These are phyloP conservation scores for Lipomyces yamanashiensis DNA, from an alignment of 805 yeast species.

Conservation along the genomic window DNA sequence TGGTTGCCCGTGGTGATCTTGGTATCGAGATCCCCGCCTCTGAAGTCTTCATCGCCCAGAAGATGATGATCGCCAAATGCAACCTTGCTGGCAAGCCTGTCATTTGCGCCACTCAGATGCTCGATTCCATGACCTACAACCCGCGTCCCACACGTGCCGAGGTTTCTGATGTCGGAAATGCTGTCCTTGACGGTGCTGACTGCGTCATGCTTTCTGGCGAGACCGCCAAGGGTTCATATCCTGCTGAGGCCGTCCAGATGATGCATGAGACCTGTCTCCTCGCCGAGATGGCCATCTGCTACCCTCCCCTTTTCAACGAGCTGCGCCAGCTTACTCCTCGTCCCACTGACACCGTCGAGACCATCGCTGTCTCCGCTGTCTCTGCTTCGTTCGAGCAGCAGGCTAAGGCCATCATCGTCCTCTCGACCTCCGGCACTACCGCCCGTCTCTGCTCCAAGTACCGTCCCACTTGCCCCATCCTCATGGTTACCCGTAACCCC, in stretches of 20 bases:
- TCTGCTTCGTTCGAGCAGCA: slow-evolving; percentile 94
- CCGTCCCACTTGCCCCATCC: slow-evolving; percentile 96
- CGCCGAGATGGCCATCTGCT: slow-evolving; percentile 96
- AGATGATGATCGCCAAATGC: slow-evolving; percentile 98
- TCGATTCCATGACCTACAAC: slow-evolving; percentile 99
- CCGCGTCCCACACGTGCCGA: slow-evolving; percentile 99
- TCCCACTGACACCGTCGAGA: slow-evolving; percentile 93
- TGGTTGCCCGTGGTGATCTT: slow-evolving; percentile 99
- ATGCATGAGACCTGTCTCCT: slow-evolving; percentile 97
- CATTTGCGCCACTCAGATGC: slow-evolving; percentile 99
- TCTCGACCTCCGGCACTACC: slow-evolving; percentile 93
- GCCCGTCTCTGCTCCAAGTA: slow-evolving; percentile 96
- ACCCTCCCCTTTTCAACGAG: slow-evolving; percentile 80
- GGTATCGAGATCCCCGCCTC: slow-evolving; percentile 99
- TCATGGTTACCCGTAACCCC: slow-evolving; percentile 96
- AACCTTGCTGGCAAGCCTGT: slow-evolving; percentile 99
- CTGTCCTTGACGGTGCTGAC: slow-evolving; percentile 98
- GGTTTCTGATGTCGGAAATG: slow-evolving; percentile 99
- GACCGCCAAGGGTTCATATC: slow-evolving; percentile 99
- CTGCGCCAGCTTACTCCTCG: slow-evolving; percentile 80
- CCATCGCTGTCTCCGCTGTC: slow-evolving; percentile 96
- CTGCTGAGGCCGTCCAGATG: slow-evolving; percentile 95
- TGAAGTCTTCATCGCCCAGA: slow-evolving; percentile 97
- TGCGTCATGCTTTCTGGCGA: slow-evolving; percentile 99
- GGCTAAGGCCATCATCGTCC: slow-evolving; percentile 95